Evolutionary conservation across 2,329 filamentous ascomycete genomes (phyloP).

Genomic region (Claviceps capensis): DNA sequence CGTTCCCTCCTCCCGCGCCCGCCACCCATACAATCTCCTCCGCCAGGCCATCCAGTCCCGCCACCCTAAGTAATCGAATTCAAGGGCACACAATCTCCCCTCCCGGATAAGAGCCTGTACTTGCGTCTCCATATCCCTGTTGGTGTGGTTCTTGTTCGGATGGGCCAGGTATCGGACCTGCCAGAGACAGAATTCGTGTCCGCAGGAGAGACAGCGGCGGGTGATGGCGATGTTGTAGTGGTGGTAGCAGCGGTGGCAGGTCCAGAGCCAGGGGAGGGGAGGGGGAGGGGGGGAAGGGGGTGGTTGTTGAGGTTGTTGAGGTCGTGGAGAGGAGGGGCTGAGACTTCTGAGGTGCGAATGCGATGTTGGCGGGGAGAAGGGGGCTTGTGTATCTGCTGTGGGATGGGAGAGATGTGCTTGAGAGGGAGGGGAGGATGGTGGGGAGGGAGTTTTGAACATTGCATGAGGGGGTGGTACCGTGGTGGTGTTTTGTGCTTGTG

Average conservation of each 20-base stretch:
- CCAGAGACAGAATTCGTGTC: slow-evolving; percentile 21
- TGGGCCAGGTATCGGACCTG: neutral
- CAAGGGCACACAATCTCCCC: slow-evolving; percentile 9
- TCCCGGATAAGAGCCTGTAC: too few relatives aligned
- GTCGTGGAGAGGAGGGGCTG: too few relatives aligned
- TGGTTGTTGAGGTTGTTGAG: too few relatives aligned
- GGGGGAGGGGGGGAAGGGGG: neutral
- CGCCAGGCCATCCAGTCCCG: slow-evolving; percentile 1
- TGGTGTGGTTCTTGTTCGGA: too few relatives aligned
- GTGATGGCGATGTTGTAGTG: slow-evolving; percentile 18
- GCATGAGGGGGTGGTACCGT: neutral
- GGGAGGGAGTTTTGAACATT: neutral
- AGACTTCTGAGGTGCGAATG: too few relatives aligned
- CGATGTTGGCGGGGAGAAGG: neutral
- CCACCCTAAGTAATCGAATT: slow-evolving; percentile 19
- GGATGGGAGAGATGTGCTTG: neutral
- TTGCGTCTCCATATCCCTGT: too few relatives aligned
- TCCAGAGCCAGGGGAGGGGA: slow-evolving; percentile 19
- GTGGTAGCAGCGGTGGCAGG: slow-evolving; percentile 17
- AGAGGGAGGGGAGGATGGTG: neutral
- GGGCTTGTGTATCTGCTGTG: neutral
- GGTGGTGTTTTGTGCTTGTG: neutral
- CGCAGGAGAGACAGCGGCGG: slow-evolving; percentile 25
- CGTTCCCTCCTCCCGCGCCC: neutral
- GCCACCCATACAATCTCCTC: neutral